Evolutionary conservation across 805 yeast species (phyloP).

Genomic region (Wickerhamiella australiensis): DNA sequence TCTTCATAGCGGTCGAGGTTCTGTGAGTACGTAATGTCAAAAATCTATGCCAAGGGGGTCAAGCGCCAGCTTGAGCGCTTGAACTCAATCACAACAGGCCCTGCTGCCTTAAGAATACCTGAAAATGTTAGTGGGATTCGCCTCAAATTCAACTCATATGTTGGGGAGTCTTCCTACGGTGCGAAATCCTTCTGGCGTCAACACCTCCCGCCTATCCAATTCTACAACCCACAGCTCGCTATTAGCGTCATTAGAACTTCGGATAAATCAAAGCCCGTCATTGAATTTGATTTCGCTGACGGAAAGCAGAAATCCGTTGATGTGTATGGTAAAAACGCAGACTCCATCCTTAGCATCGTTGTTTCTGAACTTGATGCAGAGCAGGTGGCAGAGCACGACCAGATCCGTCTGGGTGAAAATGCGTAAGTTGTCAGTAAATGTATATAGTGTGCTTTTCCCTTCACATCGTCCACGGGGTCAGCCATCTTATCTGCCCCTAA

Average conservation of each 20-base stretch:
- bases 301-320: conserved; percentile 37
- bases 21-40: conserved; percentile 7
- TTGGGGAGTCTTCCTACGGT: conserved; percentile 16
- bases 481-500: too few relatives aligned
- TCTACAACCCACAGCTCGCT: conserved; percentile 64
- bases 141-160: conserved; percentile 20
- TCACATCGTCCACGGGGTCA: too few relatives aligned
- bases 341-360: conserved; percentile 46
- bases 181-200: conserved; percentile 58
- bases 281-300: conserved; percentile 33
- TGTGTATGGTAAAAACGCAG: conserved; percentile 39
- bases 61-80: conserved; percentile 22
- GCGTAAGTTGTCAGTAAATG: not conserved
- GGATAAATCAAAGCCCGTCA: conserved; percentile 37
- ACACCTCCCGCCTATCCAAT: conserved; percentile 63
- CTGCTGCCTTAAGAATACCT: conserved; percentile 26
- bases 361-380: conserved; percentile 41
- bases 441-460: not conserved
- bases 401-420: conserved; percentile 3
- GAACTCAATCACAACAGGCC: conserved; percentile 24
- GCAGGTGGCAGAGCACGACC: conserved; percentile 36
- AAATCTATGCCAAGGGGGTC: conserved; percentile 21
- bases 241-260: conserved; percentile 49
- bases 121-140: conserved; percentile 19
- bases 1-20: not conserved